A percentile compares a stretch with the other conserved stretches of the same genome.
phyloP scores from a whole-genome alignment of 2,329 filamentous ascomycete genomes.

The Fusarium oxysporum region DNA sequence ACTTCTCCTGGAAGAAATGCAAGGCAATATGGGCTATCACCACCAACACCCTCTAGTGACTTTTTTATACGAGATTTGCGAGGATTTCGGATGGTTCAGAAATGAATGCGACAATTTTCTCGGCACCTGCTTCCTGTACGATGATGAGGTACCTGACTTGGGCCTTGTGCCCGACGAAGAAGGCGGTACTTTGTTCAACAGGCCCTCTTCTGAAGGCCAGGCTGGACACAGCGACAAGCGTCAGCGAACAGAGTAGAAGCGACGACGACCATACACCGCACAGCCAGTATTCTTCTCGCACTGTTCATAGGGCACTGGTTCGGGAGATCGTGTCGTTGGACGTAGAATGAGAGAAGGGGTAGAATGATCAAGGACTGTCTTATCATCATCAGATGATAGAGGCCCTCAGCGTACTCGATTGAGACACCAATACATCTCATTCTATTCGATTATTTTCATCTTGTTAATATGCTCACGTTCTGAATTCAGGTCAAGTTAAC shows the following conservation, averaged over 20 bases:
- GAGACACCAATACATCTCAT: accelerated
- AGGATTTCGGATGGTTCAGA: neutral
- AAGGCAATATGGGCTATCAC: too few species aligned
- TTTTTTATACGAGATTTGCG: too few species aligned
- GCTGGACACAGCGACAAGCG: neutral
- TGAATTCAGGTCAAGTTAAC: accelerated
- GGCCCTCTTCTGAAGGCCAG: neutral
- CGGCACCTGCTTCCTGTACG: too few species aligned
- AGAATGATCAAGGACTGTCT: neutral
- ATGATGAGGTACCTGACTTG: accelerated
- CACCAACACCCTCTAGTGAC: too few species aligned
- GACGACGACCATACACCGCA: accelerated
- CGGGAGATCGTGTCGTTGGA: accelerated
- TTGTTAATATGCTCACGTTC: accelerated
- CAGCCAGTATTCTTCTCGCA: accelerated
- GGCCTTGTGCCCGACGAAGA: neutral
- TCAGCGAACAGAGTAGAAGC: accelerated
- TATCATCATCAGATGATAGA: neutral
- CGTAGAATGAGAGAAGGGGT: neutral
- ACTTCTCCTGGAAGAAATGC: too few species aligned
- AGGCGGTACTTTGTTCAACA: neutral
- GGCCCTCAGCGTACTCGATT: neutral
- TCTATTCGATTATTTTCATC: accelerated
- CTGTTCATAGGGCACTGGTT: accelerated
- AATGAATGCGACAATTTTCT: accelerated